Evolutionary conservation across 768 basidiomycete genomes (phyloP), one percentile per base, ranked within the genome.

Genomic region (Thelephora aurantiotincta): DNA sequence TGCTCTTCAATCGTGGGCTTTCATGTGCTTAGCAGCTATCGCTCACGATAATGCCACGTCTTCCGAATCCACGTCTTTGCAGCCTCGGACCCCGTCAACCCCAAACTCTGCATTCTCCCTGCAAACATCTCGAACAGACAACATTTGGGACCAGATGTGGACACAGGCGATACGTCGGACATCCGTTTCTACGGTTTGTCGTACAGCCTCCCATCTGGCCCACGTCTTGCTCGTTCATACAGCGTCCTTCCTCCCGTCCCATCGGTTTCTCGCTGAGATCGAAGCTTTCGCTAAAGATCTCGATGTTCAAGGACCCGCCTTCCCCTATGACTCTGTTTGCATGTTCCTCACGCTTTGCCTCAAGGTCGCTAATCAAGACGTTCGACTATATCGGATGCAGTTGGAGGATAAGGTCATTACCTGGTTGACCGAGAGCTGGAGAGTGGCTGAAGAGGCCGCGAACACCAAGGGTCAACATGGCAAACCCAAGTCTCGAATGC

Each of bases 241-340:
- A 55, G 62, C 61, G 50, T 52, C 55, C 50, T 55, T 74, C 46
- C 65, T 87, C 19, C 68, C 75, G 3, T 63, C 75, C 12, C 75
- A 78, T 34, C 73, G 73, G 12, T 65, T 83, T 41, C 67, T 86
- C 12, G 56, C 64, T 2, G 90, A 93, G 58, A 78, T 97, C 43
- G 90, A 91, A 58, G 68, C 71, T 0, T 67, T 97, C 43, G 74
- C 79, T 1, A 82, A 81, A 51, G 88, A 94, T 52, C 68, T 99
- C 49, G 83, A 89, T 52, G 74, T 96, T 13, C 94, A 98, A 63
- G 93, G 92, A 0, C 92, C 93, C 2, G 66, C 78, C 12, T 81
- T 76, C 55, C 90, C 92, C 0, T 85, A 74, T 55, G 96, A 99
- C 58, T 80, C 93, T 1, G 89, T 94, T 35, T 96, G 93, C 67